Evolutionary conservation across 2,329 filamentous ascomycete species (phyloP).

Genomic region (Colletotrichum euphorbiae): DNA sequence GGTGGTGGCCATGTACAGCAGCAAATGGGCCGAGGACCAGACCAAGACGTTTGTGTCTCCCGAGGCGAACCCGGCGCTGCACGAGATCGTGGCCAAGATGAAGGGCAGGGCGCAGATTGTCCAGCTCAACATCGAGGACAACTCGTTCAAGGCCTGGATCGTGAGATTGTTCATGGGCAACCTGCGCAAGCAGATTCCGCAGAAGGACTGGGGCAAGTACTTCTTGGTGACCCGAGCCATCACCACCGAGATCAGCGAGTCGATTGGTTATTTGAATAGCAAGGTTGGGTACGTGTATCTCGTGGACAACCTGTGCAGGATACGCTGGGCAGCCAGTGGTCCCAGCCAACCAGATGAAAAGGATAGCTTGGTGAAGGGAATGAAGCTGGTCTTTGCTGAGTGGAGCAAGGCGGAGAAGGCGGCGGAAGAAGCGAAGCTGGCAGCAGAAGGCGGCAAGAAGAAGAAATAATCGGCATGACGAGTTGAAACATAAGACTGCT

Average conservation of each 20-base stretch:
- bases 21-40: slow-evolving; percentile 87
- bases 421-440: slow-evolving; percentile 33
- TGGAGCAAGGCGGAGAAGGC: slow-evolving; percentile 56
- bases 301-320: slow-evolving; percentile 86
- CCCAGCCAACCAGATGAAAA: slow-evolving; percentile 73
- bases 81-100: slow-evolving; percentile 67
- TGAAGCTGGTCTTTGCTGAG: slow-evolving; percentile 73
- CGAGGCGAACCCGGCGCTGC: slow-evolving; percentile 76
- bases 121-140: slow-evolving; percentile 91
- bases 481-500: slow-evolving; percentile 3
- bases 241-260: slow-evolving; percentile 70
- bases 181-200: slow-evolving; percentile 61
- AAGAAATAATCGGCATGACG: neutral
- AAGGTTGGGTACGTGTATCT: slow-evolving; percentile 96
- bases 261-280: slow-evolving; percentile 80
- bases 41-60: slow-evolving; percentile 76
- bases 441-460: slow-evolving; percentile 3
- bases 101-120: slow-evolving; percentile 73
- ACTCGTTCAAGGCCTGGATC: slow-evolving; percentile 72
- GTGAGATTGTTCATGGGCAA: slow-evolving; percentile 67
- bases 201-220: slow-evolving; percentile 69
- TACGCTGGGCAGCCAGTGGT: slow-evolving; percentile 93
- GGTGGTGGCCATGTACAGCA: slow-evolving; percentile 84
- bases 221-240: slow-evolving; percentile 70
- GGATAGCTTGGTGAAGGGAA: slow-evolving; percentile 72